Percentiles rank a stretch among this genome's conserved stretches.
Conservation (phyloP, 345 rosid genomes). For the Laguncularia racemosa region DNA sequence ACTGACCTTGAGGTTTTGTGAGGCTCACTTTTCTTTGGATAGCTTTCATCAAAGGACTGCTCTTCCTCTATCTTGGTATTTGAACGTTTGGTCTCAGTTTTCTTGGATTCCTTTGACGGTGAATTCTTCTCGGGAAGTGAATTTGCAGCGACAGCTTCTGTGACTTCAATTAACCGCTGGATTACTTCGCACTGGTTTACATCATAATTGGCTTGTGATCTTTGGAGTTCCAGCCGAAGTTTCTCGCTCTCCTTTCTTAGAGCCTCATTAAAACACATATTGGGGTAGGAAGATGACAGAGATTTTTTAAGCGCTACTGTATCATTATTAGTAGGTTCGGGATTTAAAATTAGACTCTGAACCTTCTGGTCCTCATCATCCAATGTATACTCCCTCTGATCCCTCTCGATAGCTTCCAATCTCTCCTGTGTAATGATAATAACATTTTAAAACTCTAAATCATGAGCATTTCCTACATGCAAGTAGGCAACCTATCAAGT, state of each 20-base stretch:
- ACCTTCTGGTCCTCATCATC: conserved; percentile 90
- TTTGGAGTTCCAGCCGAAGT: conserved; percentile 73
- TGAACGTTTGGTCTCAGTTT: conserved; percentile 33
- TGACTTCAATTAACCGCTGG: conserved; percentile 76
- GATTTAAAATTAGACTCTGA: conserved; percentile 71
- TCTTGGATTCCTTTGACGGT: conserved; percentile 41
- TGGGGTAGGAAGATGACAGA: conserved; percentile 84
- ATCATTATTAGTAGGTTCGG: conserved; percentile 60
- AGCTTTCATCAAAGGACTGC: conserved; percentile 33
- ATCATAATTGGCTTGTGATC: conserved; percentile 77
- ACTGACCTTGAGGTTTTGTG: conserved; percentile 61
- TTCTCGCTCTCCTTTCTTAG: conserved; percentile 69
- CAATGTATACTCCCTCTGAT: conserved; percentile 82
- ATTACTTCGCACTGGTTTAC: conserved; percentile 84
- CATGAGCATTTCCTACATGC: background rate
- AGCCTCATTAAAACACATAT: conserved; percentile 74
- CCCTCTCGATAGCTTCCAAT: conserved; percentile 75
- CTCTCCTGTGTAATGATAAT: conserved; percentile 51
- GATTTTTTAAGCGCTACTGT: conserved; percentile 68
- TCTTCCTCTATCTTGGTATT: conserved; percentile 35
- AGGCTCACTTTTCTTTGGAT: conserved; percentile 39
- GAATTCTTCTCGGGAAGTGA: conserved; percentile 33
- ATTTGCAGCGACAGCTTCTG: conserved; percentile 54
- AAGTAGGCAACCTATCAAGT: background rate
- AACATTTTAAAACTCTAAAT: too few relatives aligned